A percentile compares a stretch with the other conserved stretches of the same genome.
These are phyloP conservation scores for Kwoniella bestiolae DNA, from an alignment of 768 basidiomycete species.

Conservation along the genomic window DNA sequence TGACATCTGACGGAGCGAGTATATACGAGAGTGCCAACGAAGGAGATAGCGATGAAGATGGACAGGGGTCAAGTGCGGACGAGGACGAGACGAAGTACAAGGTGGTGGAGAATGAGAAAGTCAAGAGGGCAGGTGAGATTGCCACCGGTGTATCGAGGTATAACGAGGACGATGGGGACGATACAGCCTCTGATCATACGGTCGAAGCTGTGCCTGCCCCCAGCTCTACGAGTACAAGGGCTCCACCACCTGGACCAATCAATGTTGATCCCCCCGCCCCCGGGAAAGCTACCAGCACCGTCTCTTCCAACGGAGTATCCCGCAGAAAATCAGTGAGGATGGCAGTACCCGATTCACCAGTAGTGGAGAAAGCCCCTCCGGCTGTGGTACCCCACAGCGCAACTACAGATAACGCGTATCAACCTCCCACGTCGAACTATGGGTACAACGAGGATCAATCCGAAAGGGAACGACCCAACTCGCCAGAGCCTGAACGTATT, in stretches of 20 bases:
- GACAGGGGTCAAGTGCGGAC: conserved; percentile 25
- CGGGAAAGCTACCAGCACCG: background rate
- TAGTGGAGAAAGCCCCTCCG: conserved; percentile 17
- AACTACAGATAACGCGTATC: conserved; percentile 11
- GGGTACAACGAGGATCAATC: background rate
- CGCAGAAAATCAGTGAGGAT: conserved; percentile 53
- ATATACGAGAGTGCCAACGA: conserved; percentile 55
- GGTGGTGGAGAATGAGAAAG: conserved; percentile 51
- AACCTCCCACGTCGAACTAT: conserved; percentile 7
- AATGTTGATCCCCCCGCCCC: background rate
- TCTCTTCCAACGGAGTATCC: conserved; percentile 24
- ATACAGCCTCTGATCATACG: conserved; percentile 16
- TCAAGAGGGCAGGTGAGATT: conserved; percentile 34
- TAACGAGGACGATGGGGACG: conserved; percentile 1
- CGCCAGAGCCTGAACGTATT: conserved; percentile 22
- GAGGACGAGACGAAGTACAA: conserved; percentile 49
- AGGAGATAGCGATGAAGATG: conserved; percentile 33
- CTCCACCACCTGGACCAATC: conserved; percentile 10
- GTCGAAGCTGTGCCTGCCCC: conserved; percentile 13
- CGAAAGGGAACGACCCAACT: conserved; percentile 14
- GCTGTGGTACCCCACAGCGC: background rate
- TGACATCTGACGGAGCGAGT: conserved; percentile 42
- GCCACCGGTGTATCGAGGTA: conserved; percentile 19
- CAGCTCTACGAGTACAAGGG: conserved; percentile 11
- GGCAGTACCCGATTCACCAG: conserved; percentile 51